Conservation (phyloP, 345 rosid species). For the Capsella bursapastoris region DNA sequence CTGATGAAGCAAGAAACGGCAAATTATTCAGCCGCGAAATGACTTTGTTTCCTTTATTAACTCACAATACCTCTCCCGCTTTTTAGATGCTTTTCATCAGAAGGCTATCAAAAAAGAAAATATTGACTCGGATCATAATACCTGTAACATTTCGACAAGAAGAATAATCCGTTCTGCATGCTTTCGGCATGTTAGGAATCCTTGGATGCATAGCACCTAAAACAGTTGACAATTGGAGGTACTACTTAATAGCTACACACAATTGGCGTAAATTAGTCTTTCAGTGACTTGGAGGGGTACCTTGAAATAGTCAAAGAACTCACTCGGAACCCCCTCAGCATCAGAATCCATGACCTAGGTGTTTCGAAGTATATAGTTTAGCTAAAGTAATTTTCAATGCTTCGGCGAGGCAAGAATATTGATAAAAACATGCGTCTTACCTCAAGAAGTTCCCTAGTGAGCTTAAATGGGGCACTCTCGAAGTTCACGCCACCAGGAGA, state of each 20-base stretch:
- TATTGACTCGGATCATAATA: conserved; percentile 34
- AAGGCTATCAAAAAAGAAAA: conserved; percentile 9
- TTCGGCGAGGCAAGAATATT: background rate
- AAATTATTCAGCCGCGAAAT: background rate
- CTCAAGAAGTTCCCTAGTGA: conserved; percentile 99
- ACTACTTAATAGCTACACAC: background rate
- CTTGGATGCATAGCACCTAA: conserved; percentile 97
- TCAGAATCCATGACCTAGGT: conserved; percentile 98
- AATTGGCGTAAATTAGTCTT: background rate
- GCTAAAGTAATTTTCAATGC: background rate
- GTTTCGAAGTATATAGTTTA: background rate
- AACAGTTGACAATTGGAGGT: conserved; percentile 18
- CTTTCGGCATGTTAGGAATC: conserved; percentile 94
- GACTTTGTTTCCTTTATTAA: background rate
- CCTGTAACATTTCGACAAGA: conserved; percentile 99
- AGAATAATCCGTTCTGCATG: conserved; percentile 96
- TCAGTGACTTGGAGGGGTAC: conserved; percentile 46
- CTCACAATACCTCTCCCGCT: background rate
- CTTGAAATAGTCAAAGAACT: conserved; percentile 97
- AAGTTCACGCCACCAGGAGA: conserved; percentile 99
- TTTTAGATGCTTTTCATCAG: background rate
- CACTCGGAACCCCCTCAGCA: conserved; percentile 98
- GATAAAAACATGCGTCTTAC: conserved; percentile 41
- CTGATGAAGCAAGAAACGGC: background rate
- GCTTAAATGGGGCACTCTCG: conserved; percentile 98